A percentile compares a stretch with the other conserved stretches of the same genome.
phyloP scores from a whole-genome alignment of 306 rosid genomes.

The Spatholobus suberectus region DNA sequence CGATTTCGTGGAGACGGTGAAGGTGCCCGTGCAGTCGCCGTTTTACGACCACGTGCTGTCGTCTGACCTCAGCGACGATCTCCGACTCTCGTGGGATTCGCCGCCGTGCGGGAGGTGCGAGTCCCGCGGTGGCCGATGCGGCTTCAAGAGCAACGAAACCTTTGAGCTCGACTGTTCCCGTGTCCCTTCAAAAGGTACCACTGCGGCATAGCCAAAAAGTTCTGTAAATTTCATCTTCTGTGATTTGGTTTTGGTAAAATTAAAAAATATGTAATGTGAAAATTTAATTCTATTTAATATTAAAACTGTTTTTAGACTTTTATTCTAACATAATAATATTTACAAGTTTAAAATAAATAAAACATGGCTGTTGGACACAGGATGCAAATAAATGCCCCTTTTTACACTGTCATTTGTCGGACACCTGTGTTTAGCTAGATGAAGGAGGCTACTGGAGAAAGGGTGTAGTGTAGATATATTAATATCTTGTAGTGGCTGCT shows the following conservation, averaged over 20 bases:
- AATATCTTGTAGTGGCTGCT: not conserved
- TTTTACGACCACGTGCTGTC: conserved; percentile 40
- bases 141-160: conserved; percentile 43
- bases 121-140: conserved; percentile 67
- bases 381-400: no score
- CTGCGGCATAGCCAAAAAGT: not conserved
- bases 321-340: not conserved
- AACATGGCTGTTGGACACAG: no score
- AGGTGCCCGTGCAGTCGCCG: conserved; percentile 60
- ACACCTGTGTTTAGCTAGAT: no score
- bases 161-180: conserved; percentile 52
- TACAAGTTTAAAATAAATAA: not conserved
- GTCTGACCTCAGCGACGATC: conserved; percentile 50
- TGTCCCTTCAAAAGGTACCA: conserved; percentile 50
- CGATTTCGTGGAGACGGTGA: conserved; percentile 27
- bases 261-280: no score
- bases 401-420: no score
- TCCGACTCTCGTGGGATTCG: conserved; percentile 61
- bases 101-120: conserved; percentile 75
- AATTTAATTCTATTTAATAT: no score
- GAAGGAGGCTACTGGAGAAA: no score
- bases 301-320: no score
- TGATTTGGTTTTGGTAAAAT: no score
- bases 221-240: not conserved
- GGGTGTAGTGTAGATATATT: no score